phyloP scores from a whole-genome alignment of 345 rosid species.

The Pistacia integerrima region DNA sequence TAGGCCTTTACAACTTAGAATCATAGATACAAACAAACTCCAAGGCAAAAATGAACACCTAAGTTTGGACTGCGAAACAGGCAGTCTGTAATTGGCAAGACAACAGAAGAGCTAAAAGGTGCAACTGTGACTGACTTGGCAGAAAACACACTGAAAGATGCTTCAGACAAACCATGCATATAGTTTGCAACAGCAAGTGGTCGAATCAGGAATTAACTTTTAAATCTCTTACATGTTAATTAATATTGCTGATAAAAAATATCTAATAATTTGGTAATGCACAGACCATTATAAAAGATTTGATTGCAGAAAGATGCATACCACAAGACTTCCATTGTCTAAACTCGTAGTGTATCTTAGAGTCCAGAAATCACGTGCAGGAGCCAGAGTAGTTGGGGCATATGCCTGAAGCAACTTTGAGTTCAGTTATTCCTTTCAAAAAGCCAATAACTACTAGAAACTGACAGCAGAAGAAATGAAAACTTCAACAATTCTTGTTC shows the following conservation, averaged over 20 bases:
- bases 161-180: not conserved
- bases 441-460: not conserved
- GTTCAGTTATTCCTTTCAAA: not conserved
- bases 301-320: slow-evolving; percentile 33
- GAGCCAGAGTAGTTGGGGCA: slow-evolving; percentile 98
- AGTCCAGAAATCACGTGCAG: slow-evolving; percentile 99
- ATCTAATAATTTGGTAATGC: not conserved
- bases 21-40: not conserved
- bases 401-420: slow-evolving; percentile 55
- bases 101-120: not conserved
- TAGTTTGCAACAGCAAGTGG: not conserved
- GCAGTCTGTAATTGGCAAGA: not conserved
- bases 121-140: not conserved
- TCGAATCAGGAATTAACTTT: not conserved
- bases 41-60: not conserved
- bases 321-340: slow-evolving; percentile 99
- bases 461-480: slow-evolving; percentile 10
- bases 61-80: not conserved
- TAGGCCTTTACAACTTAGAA: not conserved
- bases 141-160: not conserved
- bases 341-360: slow-evolving; percentile 87
- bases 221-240: not conserved
- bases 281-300: not conserved
- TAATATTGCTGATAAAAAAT: not conserved
- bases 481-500: not conserved